phyloP scores from a whole-genome alignment of 202 grass and related monocot species.

The Bolboschoenoplectus hybrid region DNA sequence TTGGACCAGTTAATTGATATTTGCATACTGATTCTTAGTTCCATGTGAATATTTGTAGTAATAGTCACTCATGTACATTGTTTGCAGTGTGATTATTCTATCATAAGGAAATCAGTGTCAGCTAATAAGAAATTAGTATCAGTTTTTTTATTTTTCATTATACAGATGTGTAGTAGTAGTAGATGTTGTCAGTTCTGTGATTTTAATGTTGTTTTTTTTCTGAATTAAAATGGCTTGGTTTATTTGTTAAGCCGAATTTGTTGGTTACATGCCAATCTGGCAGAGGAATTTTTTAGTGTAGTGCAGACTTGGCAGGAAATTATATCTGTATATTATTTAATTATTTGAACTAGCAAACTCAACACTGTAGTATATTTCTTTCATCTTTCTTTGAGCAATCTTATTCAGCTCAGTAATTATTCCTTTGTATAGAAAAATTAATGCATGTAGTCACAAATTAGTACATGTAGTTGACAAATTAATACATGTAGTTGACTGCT shows the following conservation, averaged over 20 bases:
- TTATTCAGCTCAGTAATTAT: background rate
- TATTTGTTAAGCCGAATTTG: background rate
- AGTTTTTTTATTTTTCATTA: background rate
- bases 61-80: background rate
- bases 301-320: background rate
- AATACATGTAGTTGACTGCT: background rate
- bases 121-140: background rate
- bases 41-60: background rate
- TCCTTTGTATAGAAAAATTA: background rate
- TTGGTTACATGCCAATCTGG: background rate
- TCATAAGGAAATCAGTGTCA: background rate
- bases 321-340: background rate
- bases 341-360: background rate
- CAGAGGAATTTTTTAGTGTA: background rate
- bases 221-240: background rate
- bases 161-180: background rate
- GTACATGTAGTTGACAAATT: background rate
- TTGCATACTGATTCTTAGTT: background rate
- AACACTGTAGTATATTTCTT: background rate
- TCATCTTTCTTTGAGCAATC: background rate
- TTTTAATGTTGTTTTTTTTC: background rate
- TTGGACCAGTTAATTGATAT: background rate
- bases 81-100: background rate
- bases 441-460: background rate
- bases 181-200: slow-evolving; percentile 3